These are phyloP conservation scores for Coleophoma crateriformis DNA, from an alignment of 2,329 filamentous ascomycete species.

Conservation along the genomic window DNA sequence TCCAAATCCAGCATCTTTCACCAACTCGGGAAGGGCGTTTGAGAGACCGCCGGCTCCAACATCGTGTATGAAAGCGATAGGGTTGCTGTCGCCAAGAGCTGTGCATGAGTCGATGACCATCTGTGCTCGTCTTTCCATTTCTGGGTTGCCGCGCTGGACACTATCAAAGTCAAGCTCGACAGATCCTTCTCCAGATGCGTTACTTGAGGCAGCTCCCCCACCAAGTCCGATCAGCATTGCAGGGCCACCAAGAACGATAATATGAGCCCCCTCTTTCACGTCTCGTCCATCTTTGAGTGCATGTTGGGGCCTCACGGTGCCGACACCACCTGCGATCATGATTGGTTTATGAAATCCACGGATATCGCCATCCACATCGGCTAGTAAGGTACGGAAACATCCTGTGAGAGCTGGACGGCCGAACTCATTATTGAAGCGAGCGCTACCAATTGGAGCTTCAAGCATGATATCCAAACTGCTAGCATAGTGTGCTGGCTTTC, in stretches of 20 bases:
- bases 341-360: constrained; percentile 97
- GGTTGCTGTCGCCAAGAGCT: constrained; percentile 75
- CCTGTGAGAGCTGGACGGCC: constrained; percentile 83
- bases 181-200: constrained; percentile 79
- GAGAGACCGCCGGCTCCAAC: constrained; percentile 89
- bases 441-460: constrained; percentile 91
- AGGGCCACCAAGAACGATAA: constrained; percentile 89
- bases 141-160: constrained; percentile 93
- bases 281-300: constrained; percentile 77
- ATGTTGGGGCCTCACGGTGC: constrained; percentile 77
- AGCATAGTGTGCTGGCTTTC: constrained; percentile 85
- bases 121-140: constrained; percentile 91
- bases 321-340: constrained; percentile 95
- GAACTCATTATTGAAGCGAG: constrained; percentile 97
- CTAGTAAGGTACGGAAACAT: constrained; percentile 86
- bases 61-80: constrained; percentile 96
- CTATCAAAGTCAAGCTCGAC: constrained; percentile 95
- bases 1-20: constrained; percentile 86
- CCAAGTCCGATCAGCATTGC: constrained; percentile 97
- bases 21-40: constrained; percentile 78
- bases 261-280: constrained; percentile 81
- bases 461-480: constrained; percentile 97
- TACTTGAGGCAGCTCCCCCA: constrained; percentile 89
- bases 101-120: constrained; percentile 97
- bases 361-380: constrained; percentile 62